Percentiles rank a stretch among this genome's conserved stretches.
These are phyloP conservation scores for Cytospora chrysosperma DNA, from an alignment of 2,329 filamentous ascomycete species.

Conservation along the genomic window DNA sequence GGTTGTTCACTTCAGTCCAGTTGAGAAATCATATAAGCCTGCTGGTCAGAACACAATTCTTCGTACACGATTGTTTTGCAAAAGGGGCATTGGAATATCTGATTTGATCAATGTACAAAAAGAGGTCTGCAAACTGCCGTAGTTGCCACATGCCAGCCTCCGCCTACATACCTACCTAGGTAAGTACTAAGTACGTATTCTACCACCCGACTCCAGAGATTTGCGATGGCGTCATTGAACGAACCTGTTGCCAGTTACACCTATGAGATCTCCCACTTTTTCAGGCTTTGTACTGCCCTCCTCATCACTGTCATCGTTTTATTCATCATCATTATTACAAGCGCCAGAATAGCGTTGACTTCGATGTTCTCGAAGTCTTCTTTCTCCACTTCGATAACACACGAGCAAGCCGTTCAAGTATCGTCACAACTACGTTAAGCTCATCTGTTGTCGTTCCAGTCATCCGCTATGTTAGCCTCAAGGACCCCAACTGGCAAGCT, in stretches of 20 bases:
- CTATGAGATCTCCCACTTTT: constrained; percentile 9
- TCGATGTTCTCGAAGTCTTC: neutral
- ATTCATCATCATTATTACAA: neutral
- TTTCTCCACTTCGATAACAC: neutral
- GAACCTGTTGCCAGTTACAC: constrained; percentile 12
- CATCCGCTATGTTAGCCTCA: too few species aligned
- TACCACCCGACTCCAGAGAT: neutral
- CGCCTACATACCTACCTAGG: neutral
- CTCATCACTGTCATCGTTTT: constrained; percentile 4
- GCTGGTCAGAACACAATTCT: too few species aligned
- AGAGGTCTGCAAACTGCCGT: too few species aligned
- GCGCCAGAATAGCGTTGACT: neutral
- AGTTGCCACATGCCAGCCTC: too few species aligned
- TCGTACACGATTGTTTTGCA: too few species aligned
- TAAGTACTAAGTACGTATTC: too few species aligned
- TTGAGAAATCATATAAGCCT: too few species aligned
- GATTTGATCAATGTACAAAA: too few species aligned
- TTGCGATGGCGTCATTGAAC: constrained; percentile 23
- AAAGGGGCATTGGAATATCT: too few species aligned
- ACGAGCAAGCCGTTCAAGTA: neutral
- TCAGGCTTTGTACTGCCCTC: neutral
- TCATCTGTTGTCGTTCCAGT: constrained; percentile 32
- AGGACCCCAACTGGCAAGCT: too few species aligned
- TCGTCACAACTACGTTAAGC: neutral
- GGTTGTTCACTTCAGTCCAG: too few species aligned